phyloP scores from a whole-genome alignment of 2,329 filamentous ascomycete species.

The Orbilia blumenaviensis region DNA sequence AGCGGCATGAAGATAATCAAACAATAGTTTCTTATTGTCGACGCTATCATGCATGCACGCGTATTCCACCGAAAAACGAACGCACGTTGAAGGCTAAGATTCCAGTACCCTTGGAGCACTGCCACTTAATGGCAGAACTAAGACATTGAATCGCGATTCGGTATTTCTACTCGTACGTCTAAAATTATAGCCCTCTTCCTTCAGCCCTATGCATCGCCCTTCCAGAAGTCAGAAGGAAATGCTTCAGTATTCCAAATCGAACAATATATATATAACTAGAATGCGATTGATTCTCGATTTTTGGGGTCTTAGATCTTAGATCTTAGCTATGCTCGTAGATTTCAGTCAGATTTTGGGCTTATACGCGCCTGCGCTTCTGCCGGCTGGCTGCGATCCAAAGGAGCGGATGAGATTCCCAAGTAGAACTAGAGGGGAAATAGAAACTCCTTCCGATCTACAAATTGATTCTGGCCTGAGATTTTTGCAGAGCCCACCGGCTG shows the following conservation, averaged over 20 bases:
- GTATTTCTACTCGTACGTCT: background rate
- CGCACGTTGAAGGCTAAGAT: background rate
- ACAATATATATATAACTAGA: too few relatives aligned
- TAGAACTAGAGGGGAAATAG: too few relatives aligned
- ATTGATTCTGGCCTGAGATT: too few relatives aligned
- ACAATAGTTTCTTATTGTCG: background rate
- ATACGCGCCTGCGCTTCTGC: too few relatives aligned
- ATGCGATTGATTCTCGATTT: too few relatives aligned
- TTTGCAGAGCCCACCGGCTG: too few relatives aligned
- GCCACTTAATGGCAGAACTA: background rate
- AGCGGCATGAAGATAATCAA: background rate
- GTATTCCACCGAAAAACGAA: background rate
- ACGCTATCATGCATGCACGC: background rate
- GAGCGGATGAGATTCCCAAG: too few relatives aligned
- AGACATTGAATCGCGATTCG: background rate
- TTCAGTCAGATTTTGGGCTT: too few relatives aligned
- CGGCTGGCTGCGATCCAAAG: too few relatives aligned
- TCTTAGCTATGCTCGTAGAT: too few relatives aligned
- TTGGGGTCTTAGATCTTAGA: too few relatives aligned
- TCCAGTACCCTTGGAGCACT: background rate
- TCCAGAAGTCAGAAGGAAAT: background rate
- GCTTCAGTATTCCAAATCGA: background rate
- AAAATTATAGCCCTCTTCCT: background rate
- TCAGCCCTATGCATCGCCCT: conserved; percentile 8
- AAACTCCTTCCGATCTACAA: too few relatives aligned